Evolutionary conservation across 331 rosid genomes (phyloP).

Genomic region (Stylosanthes scabra): DNA sequence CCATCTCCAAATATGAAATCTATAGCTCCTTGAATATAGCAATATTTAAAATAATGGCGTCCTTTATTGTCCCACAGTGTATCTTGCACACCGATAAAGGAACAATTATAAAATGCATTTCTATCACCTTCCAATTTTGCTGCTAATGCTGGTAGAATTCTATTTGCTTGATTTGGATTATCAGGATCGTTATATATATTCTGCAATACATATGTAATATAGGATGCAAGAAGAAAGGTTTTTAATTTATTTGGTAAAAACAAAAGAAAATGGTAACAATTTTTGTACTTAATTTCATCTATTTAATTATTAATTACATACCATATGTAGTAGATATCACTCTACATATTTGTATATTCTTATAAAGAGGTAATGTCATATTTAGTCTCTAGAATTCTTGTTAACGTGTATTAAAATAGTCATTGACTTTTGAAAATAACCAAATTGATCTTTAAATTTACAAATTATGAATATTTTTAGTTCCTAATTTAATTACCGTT

Average conservation of each 20-base stretch:
- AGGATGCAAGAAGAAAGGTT: background rate
- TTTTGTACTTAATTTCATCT: too few relatives aligned
- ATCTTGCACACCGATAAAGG: slow-evolving; percentile 52
- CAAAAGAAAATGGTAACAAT: too few relatives aligned
- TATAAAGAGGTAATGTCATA: too few relatives aligned
- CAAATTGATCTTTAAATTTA: too few relatives aligned
- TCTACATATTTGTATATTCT: too few relatives aligned
- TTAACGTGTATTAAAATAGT: too few relatives aligned
- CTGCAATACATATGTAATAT: slow-evolving; percentile 6
- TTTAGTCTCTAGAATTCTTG: too few relatives aligned
- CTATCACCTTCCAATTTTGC: background rate
- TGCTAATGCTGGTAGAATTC: background rate
- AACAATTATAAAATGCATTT: slow-evolving; percentile 15
- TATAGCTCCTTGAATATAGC: slow-evolving; percentile 29
- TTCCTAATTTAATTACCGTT: too few relatives aligned
- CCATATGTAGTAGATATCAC: too few relatives aligned
- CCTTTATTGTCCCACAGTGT: slow-evolving; percentile 46
- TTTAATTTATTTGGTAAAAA: background rate
- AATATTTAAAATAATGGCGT: slow-evolving; percentile 31
- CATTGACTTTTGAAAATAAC: too few relatives aligned
- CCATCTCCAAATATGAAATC: slow-evolving; percentile 39
- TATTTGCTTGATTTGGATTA: background rate
- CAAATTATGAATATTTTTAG: too few relatives aligned
- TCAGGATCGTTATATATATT: background rate
- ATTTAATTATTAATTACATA: too few relatives aligned